A percentile compares a stretch with the other conserved stretches of the same genome.
phyloP scores from a whole-genome alignment of 192 early-diverging fungal species.

The Obelidium mucronatum region DNA sequence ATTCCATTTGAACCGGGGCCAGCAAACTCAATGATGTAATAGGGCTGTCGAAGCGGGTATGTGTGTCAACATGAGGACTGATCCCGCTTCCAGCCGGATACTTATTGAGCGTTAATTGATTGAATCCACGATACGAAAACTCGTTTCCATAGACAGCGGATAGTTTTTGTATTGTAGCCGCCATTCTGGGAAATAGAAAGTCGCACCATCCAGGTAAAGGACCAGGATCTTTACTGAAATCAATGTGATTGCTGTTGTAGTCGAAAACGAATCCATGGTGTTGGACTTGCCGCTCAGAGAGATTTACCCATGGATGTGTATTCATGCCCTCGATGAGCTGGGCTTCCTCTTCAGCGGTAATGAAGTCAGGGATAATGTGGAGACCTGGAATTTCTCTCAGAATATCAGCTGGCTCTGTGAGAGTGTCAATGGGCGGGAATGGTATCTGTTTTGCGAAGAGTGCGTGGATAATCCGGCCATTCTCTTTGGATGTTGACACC shows the following conservation, averaged over 20 bases:
- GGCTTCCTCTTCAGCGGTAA: slow-evolving; percentile 49
- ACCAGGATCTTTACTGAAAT: slow-evolving; percentile 6
- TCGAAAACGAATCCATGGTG: slow-evolving; percentile 40
- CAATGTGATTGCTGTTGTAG: slow-evolving; percentile 32
- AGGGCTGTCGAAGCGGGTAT: slow-evolving; percentile 52
- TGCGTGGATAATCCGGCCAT: slow-evolving; percentile 8
- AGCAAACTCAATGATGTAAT: slow-evolving; percentile 49
- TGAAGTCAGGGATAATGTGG: slow-evolving; percentile 47
- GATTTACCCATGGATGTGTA: slow-evolving; percentile 17
- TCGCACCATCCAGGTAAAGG: slow-evolving; percentile 26
- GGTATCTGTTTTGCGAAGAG: slow-evolving; percentile 16
- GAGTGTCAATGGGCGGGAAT: slow-evolving; percentile 13
- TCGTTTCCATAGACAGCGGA: neutral
- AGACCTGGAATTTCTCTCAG: slow-evolving; percentile 29
- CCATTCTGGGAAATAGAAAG: slow-evolving; percentile 24
- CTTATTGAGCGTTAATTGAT: slow-evolving; percentile 58
- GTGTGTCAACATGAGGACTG: slow-evolving; percentile 56
- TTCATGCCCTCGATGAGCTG: slow-evolving; percentile 43
- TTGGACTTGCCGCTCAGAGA: slow-evolving; percentile 37
- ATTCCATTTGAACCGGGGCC: slow-evolving; percentile 55
- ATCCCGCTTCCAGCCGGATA: slow-evolving; percentile 59
- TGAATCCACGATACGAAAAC: slow-evolving; percentile 27
- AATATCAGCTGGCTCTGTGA: slow-evolving; percentile 31
- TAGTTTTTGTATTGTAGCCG: neutral
- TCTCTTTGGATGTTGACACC: neutral